phyloP scores from a whole-genome alignment of 768 basidiomycete species.

The Suillus spraguei region DNA sequence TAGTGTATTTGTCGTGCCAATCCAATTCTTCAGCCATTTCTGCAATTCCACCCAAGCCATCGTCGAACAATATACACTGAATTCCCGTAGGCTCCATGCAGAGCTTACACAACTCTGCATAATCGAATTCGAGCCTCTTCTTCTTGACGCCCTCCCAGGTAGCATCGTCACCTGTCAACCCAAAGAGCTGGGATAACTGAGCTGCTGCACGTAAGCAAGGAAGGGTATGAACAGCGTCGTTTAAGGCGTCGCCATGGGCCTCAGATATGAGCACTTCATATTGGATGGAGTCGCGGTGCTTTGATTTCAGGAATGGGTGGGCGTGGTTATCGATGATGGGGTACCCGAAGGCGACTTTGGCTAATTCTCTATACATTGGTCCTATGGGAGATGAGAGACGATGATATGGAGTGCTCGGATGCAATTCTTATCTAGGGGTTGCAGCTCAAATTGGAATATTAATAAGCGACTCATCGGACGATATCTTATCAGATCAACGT shows the following conservation, averaged over 20 bases:
- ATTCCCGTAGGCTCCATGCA: slow-evolving; percentile 62
- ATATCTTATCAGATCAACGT: slow-evolving; percentile 32
- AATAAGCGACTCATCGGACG: background rate
- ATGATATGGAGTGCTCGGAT: background rate
- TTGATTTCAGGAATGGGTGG: slow-evolving; percentile 62
- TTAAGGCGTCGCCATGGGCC: slow-evolving; percentile 54
- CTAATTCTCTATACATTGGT: slow-evolving; percentile 23
- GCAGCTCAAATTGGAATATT: background rate
- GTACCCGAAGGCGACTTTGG: slow-evolving; percentile 27
- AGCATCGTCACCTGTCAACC: slow-evolving; percentile 34
- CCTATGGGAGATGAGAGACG: slow-evolving; percentile 9
- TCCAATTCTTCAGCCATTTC: slow-evolving; percentile 49
- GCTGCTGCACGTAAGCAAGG: slow-evolving; percentile 58
- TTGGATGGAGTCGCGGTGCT: slow-evolving; percentile 46
- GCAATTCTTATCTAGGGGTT: slow-evolving; percentile 10
- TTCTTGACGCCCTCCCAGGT: slow-evolving; percentile 66
- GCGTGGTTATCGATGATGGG: slow-evolving; percentile 83
- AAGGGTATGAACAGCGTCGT: slow-evolving; percentile 57
- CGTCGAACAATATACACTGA: slow-evolving; percentile 72
- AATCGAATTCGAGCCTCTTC: slow-evolving; percentile 45
- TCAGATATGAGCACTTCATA: slow-evolving; percentile 72
- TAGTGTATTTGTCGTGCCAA: slow-evolving; percentile 68
- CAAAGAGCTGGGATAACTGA: slow-evolving; percentile 56
- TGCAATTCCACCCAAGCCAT: slow-evolving; percentile 57
- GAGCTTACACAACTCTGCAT: slow-evolving; percentile 56